A percentile compares a stretch with the other conserved stretches of the same genome.
phyloP scores from a whole-genome alignment of 2,329 filamentous ascomycete genomes.

The Xylaria sp. region DNA sequence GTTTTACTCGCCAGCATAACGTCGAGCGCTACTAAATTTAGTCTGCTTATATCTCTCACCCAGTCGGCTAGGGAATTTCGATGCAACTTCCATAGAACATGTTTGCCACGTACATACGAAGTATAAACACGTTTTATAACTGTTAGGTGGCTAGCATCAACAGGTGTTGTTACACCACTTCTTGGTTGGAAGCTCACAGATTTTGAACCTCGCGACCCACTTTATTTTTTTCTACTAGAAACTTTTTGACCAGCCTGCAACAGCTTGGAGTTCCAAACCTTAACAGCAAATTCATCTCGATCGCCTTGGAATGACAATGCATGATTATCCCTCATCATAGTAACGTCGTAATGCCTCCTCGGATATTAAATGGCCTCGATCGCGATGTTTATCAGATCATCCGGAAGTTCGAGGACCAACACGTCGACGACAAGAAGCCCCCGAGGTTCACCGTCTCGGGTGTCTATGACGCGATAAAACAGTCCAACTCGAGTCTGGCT shows the following conservation, averaged over 20 bases:
- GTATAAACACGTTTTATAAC: background rate
- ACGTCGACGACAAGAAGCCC: conserved; percentile 64
- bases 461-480: conserved; percentile 83
- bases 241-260: conserved; percentile 12
- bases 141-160: background rate
- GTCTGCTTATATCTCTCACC: background rate
- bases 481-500: conserved; percentile 87
- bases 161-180: background rate
- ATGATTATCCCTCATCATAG: background rate
- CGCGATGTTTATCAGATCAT: conserved; percentile 82
- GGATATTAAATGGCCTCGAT: conserved; percentile 33
- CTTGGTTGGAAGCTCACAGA: background rate
- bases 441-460: conserved; percentile 65
- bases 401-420: conserved; percentile 77
- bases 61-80: background rate
- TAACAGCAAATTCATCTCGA: background rate
- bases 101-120: background rate
- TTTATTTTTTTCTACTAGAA: conserved; percentile 7
- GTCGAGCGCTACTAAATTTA: background rate
- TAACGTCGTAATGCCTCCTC: conserved; percentile 30
- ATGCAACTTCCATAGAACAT: background rate
- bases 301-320: background rate
- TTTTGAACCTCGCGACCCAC: background rate
- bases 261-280: background rate
- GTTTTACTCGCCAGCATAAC: background rate